Conservation (phyloP, 2,329 filamentous ascomycete genomes). For the Colletotrichum sp. region DNA sequence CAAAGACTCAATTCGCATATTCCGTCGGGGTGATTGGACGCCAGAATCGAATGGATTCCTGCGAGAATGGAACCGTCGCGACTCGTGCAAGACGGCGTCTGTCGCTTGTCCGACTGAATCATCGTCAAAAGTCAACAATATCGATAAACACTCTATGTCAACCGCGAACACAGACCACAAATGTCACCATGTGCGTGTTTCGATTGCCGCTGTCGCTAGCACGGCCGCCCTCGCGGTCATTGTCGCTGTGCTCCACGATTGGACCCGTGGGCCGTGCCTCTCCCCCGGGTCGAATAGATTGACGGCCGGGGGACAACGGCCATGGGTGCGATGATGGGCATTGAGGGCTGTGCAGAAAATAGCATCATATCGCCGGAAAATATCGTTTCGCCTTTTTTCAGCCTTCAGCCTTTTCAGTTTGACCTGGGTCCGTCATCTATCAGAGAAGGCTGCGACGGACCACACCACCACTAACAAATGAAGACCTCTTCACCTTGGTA, state of each 20-base stretch:
- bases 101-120: constrained; percentile 9
- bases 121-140: not conserved
- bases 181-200: constrained; percentile 10
- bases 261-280: not conserved
- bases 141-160: not conserved
- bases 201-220: constrained; percentile 12
- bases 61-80: not conserved
- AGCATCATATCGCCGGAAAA: constrained; percentile 2
- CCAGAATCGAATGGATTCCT: not conserved
- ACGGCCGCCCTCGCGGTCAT: constrained; percentile 4
- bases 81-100: constrained; percentile 1
- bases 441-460: constrained; percentile 11
- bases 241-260: not conserved
- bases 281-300: not conserved
- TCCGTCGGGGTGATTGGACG: not conserved
- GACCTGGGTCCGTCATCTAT: not conserved
- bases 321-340: not conserved
- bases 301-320: not conserved
- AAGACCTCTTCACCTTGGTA: not conserved
- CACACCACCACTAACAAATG: not conserved
- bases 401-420: not conserved
- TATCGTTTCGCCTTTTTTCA: constrained; percentile 3
- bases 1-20: not conserved
- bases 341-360: constrained; percentile 4
- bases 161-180: not conserved